These are phyloP conservation scores for Warburgia ugandensis DNA, from an alignment of 164 flowering plant species.

Conservation along the genomic window DNA sequence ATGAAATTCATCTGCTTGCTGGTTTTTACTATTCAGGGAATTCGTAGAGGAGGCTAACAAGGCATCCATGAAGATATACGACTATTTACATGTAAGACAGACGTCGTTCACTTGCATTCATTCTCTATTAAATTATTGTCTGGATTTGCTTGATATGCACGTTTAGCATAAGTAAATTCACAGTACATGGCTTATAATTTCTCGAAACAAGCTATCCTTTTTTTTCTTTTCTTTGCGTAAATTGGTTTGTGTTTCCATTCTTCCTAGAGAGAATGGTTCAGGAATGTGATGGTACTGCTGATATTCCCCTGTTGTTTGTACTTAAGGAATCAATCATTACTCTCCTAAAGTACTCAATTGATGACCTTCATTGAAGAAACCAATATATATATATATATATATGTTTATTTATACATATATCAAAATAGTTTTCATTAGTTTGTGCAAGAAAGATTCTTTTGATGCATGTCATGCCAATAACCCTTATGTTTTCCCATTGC, in stretches of 20 bases:
- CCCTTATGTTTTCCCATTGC: background rate
- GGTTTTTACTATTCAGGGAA: constrained; percentile 40
- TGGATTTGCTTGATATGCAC: background rate
- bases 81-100: constrained; percentile 94
- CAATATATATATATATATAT: background rate
- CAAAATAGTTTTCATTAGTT: background rate
- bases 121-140: background rate
- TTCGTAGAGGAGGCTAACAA: constrained; percentile 79
- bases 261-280: background rate
- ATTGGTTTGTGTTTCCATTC: background rate
- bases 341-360: background rate
- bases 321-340: background rate
- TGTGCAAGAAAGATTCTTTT: background rate
- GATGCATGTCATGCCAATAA: too few species aligned
- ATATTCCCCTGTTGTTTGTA: background rate
- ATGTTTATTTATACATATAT: too few species aligned
- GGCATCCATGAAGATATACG: constrained; percentile 77
- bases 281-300: background rate
- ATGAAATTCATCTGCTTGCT: background rate
- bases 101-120: constrained; percentile 13
- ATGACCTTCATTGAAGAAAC: too few species aligned
- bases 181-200: too few species aligned
- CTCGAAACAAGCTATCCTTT: background rate
- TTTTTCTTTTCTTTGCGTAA: background rate
- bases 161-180: background rate